Percentiles rank a stretch among this genome's conserved stretches.
phyloP scores from a whole-genome alignment of 2,329 filamentous ascomycete genomes.

The Neophaeococcomyces aloes region DNA sequence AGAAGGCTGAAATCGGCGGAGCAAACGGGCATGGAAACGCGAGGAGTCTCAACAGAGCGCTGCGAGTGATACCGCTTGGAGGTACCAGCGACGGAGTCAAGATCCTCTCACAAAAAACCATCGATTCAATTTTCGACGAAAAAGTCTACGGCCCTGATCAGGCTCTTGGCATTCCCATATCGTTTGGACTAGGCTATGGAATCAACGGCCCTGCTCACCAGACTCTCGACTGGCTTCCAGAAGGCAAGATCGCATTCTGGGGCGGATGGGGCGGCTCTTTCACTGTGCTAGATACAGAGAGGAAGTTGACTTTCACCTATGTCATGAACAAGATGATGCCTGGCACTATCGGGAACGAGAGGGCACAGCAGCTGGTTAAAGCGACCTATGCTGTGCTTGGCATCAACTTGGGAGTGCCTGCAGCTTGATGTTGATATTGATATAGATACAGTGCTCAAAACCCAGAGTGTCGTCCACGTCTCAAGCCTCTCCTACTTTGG shows the following conservation, averaged over 20 bases:
- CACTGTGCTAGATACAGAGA: conserved; percentile 34
- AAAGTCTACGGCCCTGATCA: conserved; percentile 35
- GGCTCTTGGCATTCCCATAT: conserved; percentile 26
- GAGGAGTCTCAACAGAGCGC: conserved; percentile 31
- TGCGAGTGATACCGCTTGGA: conserved; percentile 29
- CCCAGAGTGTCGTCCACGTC: no score
- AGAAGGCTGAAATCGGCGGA: conserved; percentile 33
- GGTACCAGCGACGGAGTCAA: conserved; percentile 26
- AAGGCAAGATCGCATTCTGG: conserved; percentile 33
- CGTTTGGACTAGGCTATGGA: conserved; percentile 36
- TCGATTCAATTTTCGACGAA: conserved; percentile 37
- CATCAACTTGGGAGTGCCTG: no score
- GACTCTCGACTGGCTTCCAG: conserved; percentile 22
- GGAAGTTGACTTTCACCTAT: conserved; percentile 36
- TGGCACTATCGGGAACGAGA: conserved; percentile 24
- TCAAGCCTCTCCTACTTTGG: no score
- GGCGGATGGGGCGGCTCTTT: conserved; percentile 39
- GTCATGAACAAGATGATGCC: conserved; percentile 37
- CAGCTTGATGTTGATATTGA: no score
- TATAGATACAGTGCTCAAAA: no score
- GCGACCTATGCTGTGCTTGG: no score
- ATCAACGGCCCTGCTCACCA: conserved; percentile 24
- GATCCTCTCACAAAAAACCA: conserved; percentile 32
- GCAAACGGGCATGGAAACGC: conserved; percentile 40
- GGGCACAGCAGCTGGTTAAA: no score